phyloP scores from a whole-genome alignment of 306 rosid genomes.

The Sechiopsis laciniata region DNA sequence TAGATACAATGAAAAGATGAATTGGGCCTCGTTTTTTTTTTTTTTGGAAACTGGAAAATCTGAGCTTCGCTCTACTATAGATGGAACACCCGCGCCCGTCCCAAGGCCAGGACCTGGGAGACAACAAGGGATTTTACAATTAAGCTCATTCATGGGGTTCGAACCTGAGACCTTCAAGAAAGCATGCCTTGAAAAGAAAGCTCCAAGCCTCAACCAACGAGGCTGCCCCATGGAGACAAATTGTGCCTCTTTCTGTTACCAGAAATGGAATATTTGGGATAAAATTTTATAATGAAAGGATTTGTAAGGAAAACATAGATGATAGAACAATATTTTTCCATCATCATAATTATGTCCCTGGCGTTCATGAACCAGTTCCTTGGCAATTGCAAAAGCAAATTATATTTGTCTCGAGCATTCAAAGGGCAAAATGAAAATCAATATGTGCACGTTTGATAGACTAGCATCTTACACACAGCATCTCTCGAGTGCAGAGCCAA shows the following conservation, averaged over 20 bases:
- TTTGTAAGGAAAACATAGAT: background rate
- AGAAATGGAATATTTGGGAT: too few relatives aligned
- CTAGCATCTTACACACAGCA: background rate
- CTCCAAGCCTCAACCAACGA: too few relatives aligned
- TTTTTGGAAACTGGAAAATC: too few relatives aligned
- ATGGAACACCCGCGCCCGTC: too few relatives aligned
- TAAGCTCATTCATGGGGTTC: too few relatives aligned
- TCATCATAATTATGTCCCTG: background rate
- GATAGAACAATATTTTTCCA: background rate
- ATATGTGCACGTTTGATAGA: background rate
- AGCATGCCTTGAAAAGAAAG: too few relatives aligned
- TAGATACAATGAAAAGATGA: background rate
- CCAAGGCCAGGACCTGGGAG: too few relatives aligned
- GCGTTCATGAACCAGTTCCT: background rate
- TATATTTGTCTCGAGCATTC: background rate
- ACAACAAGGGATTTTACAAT: too few relatives aligned
- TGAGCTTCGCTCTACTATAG: too few relatives aligned
- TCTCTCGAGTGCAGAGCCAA: background rate
- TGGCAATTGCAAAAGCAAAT: background rate
- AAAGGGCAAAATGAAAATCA: background rate
- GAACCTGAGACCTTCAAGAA: too few relatives aligned
- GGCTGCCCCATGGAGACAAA: background rate
- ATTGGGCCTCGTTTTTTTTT: too few relatives aligned
- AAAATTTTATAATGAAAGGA: too few relatives aligned
- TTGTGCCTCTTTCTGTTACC: background rate